Conservation (phyloP, 139 green algal genomes). For the Ostreobium quekettii region DNA sequence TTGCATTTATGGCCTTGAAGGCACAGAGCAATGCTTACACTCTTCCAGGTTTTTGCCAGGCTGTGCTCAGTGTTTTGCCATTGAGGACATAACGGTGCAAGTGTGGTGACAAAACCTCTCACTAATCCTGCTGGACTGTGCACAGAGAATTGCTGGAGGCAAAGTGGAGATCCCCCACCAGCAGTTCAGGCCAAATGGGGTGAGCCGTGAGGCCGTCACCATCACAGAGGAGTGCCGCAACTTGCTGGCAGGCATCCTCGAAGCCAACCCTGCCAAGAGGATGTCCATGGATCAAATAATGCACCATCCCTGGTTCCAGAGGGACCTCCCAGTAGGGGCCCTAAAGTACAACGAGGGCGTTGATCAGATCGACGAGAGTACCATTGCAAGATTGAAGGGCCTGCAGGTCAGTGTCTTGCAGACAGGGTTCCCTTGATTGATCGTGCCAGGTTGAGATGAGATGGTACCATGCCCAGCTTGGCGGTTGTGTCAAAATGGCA, state of each 20-base stretch:
- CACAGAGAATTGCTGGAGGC: conserved; percentile 5
- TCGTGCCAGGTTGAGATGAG: no score
- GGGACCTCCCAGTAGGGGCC: conserved; percentile 12
- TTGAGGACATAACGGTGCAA: not conserved
- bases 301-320: conserved; percentile 18
- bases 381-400: not conserved
- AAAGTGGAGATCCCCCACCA: not conserved
- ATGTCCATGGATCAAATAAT: conserved; percentile 5
- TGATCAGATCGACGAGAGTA: not conserved
- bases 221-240: conserved; percentile 7
- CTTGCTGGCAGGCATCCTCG: conserved; percentile 5
- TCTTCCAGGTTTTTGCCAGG: not conserved
- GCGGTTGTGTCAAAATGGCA: no score
- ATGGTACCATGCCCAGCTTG: no score
- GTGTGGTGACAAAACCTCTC: not conserved
- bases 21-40: not conserved
- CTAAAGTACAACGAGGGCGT: not conserved
- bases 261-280: not conserved
- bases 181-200: not conserved
- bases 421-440: no score
- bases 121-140: no score
- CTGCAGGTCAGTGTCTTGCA: no score
- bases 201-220: no score
- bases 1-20: no score
- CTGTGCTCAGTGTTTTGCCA: not conserved